These are phyloP conservation scores for Cucurbita ficifolia DNA, from an alignment of 306 rosid genomes.

Conservation along the genomic window DNA sequence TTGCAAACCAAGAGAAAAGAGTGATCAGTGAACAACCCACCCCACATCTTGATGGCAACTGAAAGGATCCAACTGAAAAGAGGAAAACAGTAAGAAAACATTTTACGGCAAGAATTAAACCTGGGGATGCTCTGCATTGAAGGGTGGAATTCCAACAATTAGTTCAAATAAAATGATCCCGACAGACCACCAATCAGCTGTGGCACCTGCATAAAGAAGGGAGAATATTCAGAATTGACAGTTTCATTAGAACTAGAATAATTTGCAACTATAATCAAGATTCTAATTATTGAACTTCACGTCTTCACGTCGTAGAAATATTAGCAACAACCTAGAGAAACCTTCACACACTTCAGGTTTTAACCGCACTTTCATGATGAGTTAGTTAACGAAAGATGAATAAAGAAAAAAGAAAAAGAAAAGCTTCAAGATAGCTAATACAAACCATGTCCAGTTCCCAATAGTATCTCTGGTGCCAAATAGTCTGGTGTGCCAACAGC, in stretches of 20 bases:
- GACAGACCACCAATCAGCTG: slow-evolving; percentile 99
- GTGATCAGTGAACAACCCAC: neutral
- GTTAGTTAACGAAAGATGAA: neutral
- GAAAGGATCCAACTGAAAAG: neutral
- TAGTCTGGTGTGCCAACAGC: slow-evolving; percentile 99
- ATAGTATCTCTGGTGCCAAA: slow-evolving; percentile 96
- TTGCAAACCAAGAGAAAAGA: neutral
- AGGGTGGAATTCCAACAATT: slow-evolving; percentile 97
- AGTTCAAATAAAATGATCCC: slow-evolving; percentile 94
- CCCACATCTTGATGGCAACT: neutral
- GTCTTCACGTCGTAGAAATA: neutral
- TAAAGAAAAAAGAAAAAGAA: slow-evolving; percentile 4
- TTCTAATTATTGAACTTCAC: neutral
- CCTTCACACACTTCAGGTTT: neutral
- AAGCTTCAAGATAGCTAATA: slow-evolving; percentile 18
- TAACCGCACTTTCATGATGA: neutral
- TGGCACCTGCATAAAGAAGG: slow-evolving; percentile 38
- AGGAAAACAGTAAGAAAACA: neutral
- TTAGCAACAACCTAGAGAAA: neutral
- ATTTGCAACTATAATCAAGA: neutral
- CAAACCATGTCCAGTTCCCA: slow-evolving; percentile 99
- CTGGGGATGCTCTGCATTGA: slow-evolving; percentile 99
- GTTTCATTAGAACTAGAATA: neutral
- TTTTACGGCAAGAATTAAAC: slow-evolving; percentile 19
- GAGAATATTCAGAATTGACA: neutral